These are phyloP conservation scores for Drechslerella dactyloides DNA, from an alignment of 2,329 filamentous ascomycete species.

Conservation along the genomic window DNA sequence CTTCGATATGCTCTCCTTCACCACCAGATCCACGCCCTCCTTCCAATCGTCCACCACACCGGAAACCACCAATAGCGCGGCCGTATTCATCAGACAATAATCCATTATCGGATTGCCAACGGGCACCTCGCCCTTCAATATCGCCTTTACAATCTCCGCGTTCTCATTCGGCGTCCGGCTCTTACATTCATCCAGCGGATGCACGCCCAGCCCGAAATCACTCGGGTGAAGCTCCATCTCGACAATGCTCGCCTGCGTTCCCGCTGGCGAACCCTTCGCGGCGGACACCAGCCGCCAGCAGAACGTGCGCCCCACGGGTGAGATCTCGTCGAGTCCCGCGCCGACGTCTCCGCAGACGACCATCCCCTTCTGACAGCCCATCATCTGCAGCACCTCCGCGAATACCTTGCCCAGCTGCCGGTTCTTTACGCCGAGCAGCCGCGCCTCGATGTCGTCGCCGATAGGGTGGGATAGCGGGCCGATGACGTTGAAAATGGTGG, in stretches of 20 bases:
- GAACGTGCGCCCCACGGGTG: conserved; percentile 83
- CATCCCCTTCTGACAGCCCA: conserved; percentile 80
- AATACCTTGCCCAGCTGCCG: conserved; percentile 87
- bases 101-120: conserved; percentile 86
- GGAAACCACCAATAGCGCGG: conserved; percentile 81
- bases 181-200: conserved; percentile 78
- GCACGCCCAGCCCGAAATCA: conserved; percentile 83
- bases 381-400: conserved; percentile 78
- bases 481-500: conserved; percentile 96
- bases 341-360: conserved; percentile 79
- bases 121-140: conserved; percentile 64
- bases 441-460: conserved; percentile 76
- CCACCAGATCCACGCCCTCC: conserved; percentile 86
- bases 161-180: conserved; percentile 87
- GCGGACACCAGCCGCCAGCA: conserved; percentile 82
- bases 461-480: conserved; percentile 91
- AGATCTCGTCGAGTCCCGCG: conserved; percentile 94
- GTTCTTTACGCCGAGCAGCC: conserved; percentile 90
- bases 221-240: conserved; percentile 76
- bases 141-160: conserved; percentile 77
- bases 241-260: conserved; percentile 65
- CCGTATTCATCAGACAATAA: conserved; percentile 93
- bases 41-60: conserved; percentile 94
- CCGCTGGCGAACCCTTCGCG: conserved; percentile 15
- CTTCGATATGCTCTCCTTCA: conserved; percentile 85